phyloP scores from a whole-genome alignment of 495 filamentous ascomycete genomes.

The Penicillium goetzii region DNA sequence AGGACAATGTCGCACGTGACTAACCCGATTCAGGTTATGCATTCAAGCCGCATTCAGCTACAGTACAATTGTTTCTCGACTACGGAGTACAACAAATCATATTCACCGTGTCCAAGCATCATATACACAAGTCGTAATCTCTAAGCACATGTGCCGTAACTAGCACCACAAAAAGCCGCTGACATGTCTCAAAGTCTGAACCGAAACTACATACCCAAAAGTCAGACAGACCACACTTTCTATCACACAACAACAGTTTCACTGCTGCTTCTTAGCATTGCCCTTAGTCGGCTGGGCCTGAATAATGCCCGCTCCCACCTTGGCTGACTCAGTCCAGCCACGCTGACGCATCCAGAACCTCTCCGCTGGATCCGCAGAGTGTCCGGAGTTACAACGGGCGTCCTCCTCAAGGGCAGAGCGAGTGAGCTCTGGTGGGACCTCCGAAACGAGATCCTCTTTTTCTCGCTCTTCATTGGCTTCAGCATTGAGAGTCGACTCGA shows the following conservation, averaged over 20 bases:
- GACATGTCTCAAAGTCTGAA: neutral
- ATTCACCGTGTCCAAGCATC: neutral
- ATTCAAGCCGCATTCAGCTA: neutral
- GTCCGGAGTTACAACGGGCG: constrained; percentile 59
- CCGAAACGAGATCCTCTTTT: constrained; percentile 23
- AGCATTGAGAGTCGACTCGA: constrained; percentile 52
- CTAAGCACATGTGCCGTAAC: neutral
- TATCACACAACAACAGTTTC: neutral
- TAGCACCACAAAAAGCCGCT: neutral
- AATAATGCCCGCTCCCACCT: constrained; percentile 61
- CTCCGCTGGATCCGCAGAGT: constrained; percentile 58
- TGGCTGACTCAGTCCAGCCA: constrained; percentile 62
- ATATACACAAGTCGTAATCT: neutral
- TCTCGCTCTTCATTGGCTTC: constrained; percentile 37
- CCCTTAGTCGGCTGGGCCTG: constrained; percentile 46
- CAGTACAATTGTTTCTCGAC: no score
- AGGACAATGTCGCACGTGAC: neutral
- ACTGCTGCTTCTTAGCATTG: constrained; percentile 64
- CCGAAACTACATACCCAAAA: neutral
- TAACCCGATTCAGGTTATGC: neutral
- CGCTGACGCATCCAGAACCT: constrained; percentile 72
- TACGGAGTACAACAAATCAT: neutral
- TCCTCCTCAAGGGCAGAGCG: constrained; percentile 64
- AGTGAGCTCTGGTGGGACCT: constrained; percentile 41
- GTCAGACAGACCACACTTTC: neutral